These are phyloP conservation scores for Luzula sylvatica DNA, from an alignment of 176 grass and related monocot genomes.

Conservation along the genomic window DNA sequence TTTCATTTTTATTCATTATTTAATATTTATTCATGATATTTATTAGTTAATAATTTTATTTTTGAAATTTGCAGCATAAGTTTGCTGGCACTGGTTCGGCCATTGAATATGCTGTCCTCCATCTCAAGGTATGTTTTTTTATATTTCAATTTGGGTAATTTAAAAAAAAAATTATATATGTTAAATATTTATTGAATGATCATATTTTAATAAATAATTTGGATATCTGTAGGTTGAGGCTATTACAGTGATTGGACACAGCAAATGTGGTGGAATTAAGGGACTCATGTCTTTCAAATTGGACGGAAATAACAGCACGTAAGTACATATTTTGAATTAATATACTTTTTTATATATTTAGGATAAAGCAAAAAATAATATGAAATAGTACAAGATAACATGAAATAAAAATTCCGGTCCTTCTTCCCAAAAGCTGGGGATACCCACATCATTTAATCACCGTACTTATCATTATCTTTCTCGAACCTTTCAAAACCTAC, in stretches of 20 bases:
- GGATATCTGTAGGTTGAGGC: slow-evolving; percentile 41
- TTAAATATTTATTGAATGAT: not conserved
- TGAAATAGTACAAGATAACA: too few species aligned
- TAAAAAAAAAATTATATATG: not conserved
- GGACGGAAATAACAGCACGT: slow-evolving; percentile 27
- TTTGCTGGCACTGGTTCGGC: slow-evolving; percentile 36
- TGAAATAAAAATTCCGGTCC: too few species aligned
- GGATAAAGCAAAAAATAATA: too few species aligned
- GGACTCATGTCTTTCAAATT: slow-evolving; percentile 55
- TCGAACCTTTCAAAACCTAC: too few species aligned
- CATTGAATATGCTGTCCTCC: slow-evolving; percentile 54
- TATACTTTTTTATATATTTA: not conserved
- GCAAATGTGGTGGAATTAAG: slow-evolving; percentile 73
- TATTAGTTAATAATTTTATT: slow-evolving; percentile 8
- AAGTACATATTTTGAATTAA: slow-evolving; percentile 12
- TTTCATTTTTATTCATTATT: not conserved
- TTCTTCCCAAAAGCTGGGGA: slow-evolving; percentile 8
- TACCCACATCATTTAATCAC: too few species aligned
- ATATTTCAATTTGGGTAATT: not conserved
- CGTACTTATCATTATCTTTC: too few species aligned
- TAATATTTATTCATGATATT: not conserved
- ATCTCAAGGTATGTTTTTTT: slow-evolving; percentile 49
- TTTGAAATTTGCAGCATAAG: slow-evolving; percentile 25
- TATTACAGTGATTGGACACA: slow-evolving; percentile 77
- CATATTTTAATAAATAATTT: not conserved